These are phyloP conservation scores for Papilionanthe hybrid DNA, from an alignment of 116 monocot genomes.

Conservation along the genomic window DNA sequence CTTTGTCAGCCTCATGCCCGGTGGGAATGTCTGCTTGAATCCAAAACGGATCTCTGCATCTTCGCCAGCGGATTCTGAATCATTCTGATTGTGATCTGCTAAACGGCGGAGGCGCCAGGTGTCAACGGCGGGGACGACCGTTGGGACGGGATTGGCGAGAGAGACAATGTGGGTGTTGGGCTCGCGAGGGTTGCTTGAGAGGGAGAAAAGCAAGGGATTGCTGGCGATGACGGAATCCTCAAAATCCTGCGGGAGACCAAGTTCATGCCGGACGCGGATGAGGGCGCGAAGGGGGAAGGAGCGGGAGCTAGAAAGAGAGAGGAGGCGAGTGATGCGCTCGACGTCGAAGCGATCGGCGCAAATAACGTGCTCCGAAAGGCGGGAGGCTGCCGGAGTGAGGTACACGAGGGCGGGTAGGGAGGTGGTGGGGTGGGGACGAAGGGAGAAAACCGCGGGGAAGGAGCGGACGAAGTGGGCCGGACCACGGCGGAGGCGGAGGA, in stretches of 20 bases:
- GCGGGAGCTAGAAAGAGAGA: slow-evolving; percentile 36
- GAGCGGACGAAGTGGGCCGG: slow-evolving; percentile 63
- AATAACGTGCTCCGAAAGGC: slow-evolving; percentile 27
- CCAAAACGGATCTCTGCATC: slow-evolving; percentile 12
- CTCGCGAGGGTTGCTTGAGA: slow-evolving; percentile 50
- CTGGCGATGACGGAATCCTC: slow-evolving; percentile 45
- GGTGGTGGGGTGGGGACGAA: slow-evolving; percentile 31
- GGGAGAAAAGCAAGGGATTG: slow-evolving; percentile 42
- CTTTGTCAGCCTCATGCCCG: slow-evolving; percentile 78
- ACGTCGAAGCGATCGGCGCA: slow-evolving; percentile 9
- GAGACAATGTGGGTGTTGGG: slow-evolving; percentile 60
- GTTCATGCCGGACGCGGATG: slow-evolving; percentile 56
- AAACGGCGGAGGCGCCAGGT: not conserved
- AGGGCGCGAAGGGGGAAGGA: slow-evolving; percentile 69
- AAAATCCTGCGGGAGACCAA: slow-evolving; percentile 83
- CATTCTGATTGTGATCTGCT: not conserved
- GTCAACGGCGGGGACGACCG: slow-evolving; percentile 25
- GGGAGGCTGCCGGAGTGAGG: slow-evolving; percentile 49
- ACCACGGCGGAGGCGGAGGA: slow-evolving; percentile 55
- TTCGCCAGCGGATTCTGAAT: not conserved
- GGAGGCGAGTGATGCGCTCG: slow-evolving; percentile 13
- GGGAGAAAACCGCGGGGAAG: slow-evolving; percentile 69
- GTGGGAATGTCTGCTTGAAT: slow-evolving; percentile 66
- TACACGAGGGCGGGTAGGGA: slow-evolving; percentile 17
- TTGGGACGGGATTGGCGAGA: slow-evolving; percentile 14